Evolutionary conservation across 2,329 filamentous ascomycete genomes (phyloP).

Genomic region (Clarireedia paspali): DNA sequence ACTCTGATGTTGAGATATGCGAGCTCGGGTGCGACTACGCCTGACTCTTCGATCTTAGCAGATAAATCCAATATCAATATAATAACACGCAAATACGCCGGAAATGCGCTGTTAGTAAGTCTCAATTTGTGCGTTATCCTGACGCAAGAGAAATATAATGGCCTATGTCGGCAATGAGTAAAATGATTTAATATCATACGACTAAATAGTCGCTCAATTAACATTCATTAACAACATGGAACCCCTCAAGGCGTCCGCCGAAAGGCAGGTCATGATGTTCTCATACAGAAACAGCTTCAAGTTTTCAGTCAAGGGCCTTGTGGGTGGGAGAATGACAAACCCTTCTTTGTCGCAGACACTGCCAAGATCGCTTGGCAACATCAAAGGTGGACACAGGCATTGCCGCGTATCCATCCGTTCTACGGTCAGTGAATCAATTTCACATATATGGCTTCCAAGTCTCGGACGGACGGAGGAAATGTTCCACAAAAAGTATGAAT

Average conservation of each 20-base stretch:
- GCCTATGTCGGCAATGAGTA: background rate
- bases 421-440: background rate
- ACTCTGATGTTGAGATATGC: no score
- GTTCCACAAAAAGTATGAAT: background rate
- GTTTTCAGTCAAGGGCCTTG: background rate
- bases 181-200: background rate
- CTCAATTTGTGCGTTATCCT: background rate
- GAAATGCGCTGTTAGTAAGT: background rate
- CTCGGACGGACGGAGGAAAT: background rate
- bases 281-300: background rate
- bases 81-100: background rate
- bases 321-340: background rate
- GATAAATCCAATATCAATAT: no score
- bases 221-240: background rate
- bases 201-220: background rate
- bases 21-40: no score
- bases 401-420: background rate
- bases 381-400: background rate
- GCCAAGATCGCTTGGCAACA: background rate
- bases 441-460: background rate
- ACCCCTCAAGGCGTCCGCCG: background rate
- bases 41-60: no score
- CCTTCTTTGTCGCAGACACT: background rate
- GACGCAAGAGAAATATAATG: background rate
- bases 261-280: background rate